A percentile compares a stretch with the other conserved stretches of the same genome.
Evolutionary conservation across 805 yeast genomes (phyloP).

Genomic region (Priceomyces melissophilus): DNA sequence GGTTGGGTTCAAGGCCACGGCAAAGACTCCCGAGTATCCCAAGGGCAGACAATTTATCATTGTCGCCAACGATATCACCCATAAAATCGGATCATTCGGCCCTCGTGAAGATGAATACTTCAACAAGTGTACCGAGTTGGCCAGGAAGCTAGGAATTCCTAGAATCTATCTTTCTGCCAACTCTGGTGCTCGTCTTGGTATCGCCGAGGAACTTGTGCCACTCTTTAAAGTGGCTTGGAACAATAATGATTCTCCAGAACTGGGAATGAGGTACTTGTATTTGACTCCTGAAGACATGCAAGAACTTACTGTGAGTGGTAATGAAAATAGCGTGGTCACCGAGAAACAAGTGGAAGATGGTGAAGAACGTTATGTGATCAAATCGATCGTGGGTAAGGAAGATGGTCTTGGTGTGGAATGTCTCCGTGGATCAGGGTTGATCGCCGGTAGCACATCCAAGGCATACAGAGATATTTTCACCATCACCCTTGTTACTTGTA

Average conservation of each 20-base stretch:
- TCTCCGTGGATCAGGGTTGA: conserved; percentile 95
- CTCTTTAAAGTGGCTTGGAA: conserved; percentile 92
- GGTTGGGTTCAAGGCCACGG: conserved; percentile 92
- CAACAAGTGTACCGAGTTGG: conserved; percentile 87
- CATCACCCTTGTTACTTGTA: conserved; percentile 96
- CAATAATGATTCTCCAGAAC: conserved; percentile 64
- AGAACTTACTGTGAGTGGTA: conserved; percentile 55
- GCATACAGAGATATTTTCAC: conserved; percentile 98
- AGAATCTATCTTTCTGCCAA: conserved; percentile 94
- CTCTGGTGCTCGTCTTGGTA: conserved; percentile 98
- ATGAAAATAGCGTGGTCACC: conserved; percentile 61
- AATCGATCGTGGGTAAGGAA: conserved; percentile 85
- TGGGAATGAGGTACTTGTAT: conserved; percentile 90
- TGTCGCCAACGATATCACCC: conserved; percentile 96
- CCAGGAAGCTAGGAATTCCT: conserved; percentile 89
- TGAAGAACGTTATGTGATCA: conserved; percentile 75
- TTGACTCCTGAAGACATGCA: conserved; percentile 64
- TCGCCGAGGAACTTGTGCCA: conserved; percentile 94
- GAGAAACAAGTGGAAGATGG: conserved; percentile 84
- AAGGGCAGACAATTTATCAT: conserved; percentile 90
- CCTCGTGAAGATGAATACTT: conserved; percentile 93
- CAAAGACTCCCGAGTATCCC: conserved; percentile 96
- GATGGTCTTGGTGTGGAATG: conserved; percentile 99
- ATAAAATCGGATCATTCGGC: conserved; percentile 97
- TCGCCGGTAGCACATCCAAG: conserved; percentile 97